Evolutionary conservation across 352 stramenopile species (phyloP), one percentile per base, ranked within the genome.

Genomic region (Phytophthora hybrid): DNA sequence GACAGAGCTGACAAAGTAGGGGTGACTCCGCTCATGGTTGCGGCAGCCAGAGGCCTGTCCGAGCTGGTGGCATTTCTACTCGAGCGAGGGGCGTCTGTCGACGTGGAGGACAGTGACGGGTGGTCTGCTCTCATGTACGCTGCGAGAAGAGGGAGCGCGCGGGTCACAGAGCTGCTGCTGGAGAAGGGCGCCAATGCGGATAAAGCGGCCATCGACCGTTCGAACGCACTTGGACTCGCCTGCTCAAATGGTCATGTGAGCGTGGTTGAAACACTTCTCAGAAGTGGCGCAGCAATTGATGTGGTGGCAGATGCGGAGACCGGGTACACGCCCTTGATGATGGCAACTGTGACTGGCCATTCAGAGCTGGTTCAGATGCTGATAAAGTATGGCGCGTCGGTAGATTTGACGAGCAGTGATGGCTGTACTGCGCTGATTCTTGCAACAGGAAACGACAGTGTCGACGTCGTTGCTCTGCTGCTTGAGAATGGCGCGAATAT

Each of bases 311-410:
- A 49, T 49, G 14, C 18, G 41, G 41, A 49, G 14, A 10, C 41
- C 18, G 41, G 41, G 41, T 49, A 8, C 32, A 23, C 59, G 5
- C 29, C 59, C 44, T 23, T 66, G 8, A 66, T 66, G 5, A 10
- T 21, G 9, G 29, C 59, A 32, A 29, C 59, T 66, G 26, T 13
- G 18, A 67, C 14, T 19, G 41, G 41, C 41, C 14, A 49, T 7
- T 18, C 14, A 10, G 41, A 49, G 41, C 18, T 19, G 41, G 41
- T 49, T 7, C 14, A 49, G 7, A 10, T 49, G 18, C 41, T 49
- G 41, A 18, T 49, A 49, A 21, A 19, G 7, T 3, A 21, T 19
- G 41, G 41, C 18, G 41, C 41, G 5, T 49, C 41, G 14, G 18
- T 49, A 1, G 41, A 49, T 9, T 19, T 19, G 41, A 19, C 14